Evolutionary conservation across 257 asterid genomes (phyloP), one percentile per base, ranked within the genome.

Genomic region (Solanum tacnaense): DNA sequence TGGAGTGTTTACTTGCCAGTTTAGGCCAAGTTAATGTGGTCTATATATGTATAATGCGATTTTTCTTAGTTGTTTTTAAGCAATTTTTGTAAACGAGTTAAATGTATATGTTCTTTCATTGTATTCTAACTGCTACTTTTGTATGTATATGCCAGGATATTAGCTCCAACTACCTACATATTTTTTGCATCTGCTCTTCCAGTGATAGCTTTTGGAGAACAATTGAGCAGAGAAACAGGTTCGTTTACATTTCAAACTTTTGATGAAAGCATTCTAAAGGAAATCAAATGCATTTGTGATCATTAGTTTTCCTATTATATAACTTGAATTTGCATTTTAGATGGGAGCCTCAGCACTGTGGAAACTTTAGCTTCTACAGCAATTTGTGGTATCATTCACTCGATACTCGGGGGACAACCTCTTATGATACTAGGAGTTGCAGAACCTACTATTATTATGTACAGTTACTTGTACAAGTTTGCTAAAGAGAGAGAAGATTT

Each of bases 111-210:
- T 78, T 39, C 44, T 18, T 41, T n/a, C 15, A 15, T 4, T 25
- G 25, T 13, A 25, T 3, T 15, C 84, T 78, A 25, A 78, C 38
- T 2, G 23, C 15, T 41, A 41, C 15, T 41, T 78, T 7, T 41
- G 25, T 38, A 13, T 68, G 76, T 27, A 16, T 86, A 44, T 71
- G 35, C 3, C 78, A 89, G 91, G 86, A 89, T 89, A 83, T 31
- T 89, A 60, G 91, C 91, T 13, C 91, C 91, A 31, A 87, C 91
- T 31, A 83, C 89, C 9, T 89, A 87, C 88, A 87, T 89, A 83
- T 89, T 89, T 52, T 89, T 89, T 18, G 89, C 91, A 39, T 89
- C 91, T 5, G 91, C 89, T 67, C 87, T 89, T 41, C 91, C 91
- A 2, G 91, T 89, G 29, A 89, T 89, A 11, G 87, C 91, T 16